phyloP scores from a whole-genome alignment of 2,329 filamentous ascomycete species.

The Diaporthe vexans region DNA sequence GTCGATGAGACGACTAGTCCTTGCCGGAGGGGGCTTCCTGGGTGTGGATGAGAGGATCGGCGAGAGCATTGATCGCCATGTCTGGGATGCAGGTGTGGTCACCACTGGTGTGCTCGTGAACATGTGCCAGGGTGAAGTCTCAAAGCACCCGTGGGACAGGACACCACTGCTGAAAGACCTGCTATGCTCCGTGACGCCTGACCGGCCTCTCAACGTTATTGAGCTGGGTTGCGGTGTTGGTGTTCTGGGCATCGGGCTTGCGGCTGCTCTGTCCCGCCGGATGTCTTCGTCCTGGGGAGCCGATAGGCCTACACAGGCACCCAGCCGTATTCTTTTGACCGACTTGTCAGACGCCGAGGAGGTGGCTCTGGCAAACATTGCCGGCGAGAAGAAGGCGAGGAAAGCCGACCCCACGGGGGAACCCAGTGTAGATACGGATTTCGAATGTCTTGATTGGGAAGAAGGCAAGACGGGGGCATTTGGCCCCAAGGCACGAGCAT shows the following conservation, averaged over 20 bases:
- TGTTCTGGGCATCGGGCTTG: constrained; percentile 66
- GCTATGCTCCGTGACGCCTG: constrained; percentile 45
- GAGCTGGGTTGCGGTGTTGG: constrained; percentile 72
- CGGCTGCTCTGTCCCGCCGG: constrained; percentile 47
- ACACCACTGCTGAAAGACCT: constrained; percentile 49
- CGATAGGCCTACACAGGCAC: constrained; percentile 34
- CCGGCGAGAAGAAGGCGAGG: constrained; percentile 42
- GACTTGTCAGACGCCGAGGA: constrained; percentile 69
- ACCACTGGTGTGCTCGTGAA: constrained; percentile 52
- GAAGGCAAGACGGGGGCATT: constrained; percentile 62
- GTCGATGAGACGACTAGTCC: constrained; percentile 51
- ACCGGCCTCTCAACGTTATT: constrained; percentile 56
- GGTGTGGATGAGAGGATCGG: constrained; percentile 68
- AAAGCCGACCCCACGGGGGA: not conserved
- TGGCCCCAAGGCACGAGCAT: constrained; percentile 55
- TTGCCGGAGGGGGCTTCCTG: constrained; percentile 49
- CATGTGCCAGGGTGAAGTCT: constrained; percentile 21
- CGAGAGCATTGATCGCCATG: constrained; percentile 71
- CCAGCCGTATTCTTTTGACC: constrained; percentile 62
- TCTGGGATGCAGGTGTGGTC: constrained; percentile 71
- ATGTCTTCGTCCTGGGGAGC: not conserved
- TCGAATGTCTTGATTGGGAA: constrained; percentile 72
- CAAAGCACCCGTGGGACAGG: constrained; percentile 1
- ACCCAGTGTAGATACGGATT: constrained; percentile 48
- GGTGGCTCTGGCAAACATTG: constrained; percentile 64